Conservation (phyloP, 345 rosid genomes). For the Brassica rapa region DNA sequence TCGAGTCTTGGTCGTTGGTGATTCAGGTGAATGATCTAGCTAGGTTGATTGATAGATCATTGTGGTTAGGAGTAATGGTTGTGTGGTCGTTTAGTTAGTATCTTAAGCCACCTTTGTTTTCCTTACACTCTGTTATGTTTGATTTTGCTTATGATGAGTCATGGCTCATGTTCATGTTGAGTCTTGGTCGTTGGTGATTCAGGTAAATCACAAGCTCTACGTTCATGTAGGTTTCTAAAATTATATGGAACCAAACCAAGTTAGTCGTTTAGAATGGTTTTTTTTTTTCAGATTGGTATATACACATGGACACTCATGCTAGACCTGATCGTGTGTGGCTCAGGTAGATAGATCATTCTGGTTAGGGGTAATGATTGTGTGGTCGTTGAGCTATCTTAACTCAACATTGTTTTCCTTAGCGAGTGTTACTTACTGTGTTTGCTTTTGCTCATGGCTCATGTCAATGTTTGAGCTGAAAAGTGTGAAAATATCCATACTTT, state of each 20-base stretch:
- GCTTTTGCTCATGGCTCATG: slow-evolving; percentile 1
- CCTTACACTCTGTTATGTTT: not conserved
- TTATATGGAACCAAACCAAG: no score
- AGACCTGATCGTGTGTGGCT: not conserved
- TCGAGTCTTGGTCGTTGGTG: slow-evolving; percentile 96
- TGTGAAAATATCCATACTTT: not conserved
- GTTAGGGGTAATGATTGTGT: not conserved
- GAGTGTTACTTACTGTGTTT: slow-evolving; percentile 3
- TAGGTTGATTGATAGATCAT: not conserved
- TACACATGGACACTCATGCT: no score
- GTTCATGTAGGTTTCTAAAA: no score
- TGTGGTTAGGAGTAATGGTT: slow-evolving; percentile 12
- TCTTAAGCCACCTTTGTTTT: not conserved
- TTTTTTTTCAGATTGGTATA: no score
- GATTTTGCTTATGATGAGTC: not conserved
- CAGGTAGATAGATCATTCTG: not conserved
- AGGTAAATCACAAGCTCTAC: no score
- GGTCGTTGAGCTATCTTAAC: not conserved
- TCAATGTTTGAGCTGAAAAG: not conserved
- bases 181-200: not conserved
- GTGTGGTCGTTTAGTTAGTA: slow-evolving; percentile 5
- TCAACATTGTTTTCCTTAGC: not conserved
- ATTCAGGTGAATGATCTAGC: slow-evolving; percentile 62
- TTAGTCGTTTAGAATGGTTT: no score
- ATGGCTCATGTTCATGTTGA: not conserved